Evolutionary conservation across 176 grass and related monocot genomes (phyloP).

Genomic region (Lolium multiflorum): DNA sequence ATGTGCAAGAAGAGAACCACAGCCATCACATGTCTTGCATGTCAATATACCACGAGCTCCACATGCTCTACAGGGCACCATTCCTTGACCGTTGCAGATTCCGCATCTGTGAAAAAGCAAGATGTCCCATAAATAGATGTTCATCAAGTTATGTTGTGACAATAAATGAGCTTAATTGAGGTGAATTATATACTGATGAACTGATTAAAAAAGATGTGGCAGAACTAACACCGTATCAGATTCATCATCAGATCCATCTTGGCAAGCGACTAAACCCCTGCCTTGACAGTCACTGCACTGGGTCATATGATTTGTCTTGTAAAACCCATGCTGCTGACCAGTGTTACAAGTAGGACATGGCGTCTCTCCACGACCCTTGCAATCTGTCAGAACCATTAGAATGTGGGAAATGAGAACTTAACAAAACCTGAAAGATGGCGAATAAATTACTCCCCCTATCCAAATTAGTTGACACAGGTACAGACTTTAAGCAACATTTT

Average conservation of each 20-base stretch:
- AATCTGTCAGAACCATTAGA: slow-evolving; percentile 54
- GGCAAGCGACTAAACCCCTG: slow-evolving; percentile 76
- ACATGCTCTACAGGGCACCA: slow-evolving; percentile 73
- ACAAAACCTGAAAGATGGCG: slow-evolving; percentile 14
- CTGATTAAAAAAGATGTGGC: slow-evolving; percentile 8
- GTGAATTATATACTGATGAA: slow-evolving; percentile 29
- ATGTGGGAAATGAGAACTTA: not conserved
- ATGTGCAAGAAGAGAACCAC: slow-evolving; percentile 70
- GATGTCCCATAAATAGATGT: not conserved
- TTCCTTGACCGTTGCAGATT: slow-evolving; percentile 83
- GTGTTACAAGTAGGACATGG: slow-evolving; percentile 76
- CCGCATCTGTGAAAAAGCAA: slow-evolving; percentile 72
- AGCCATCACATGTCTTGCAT: slow-evolving; percentile 77
- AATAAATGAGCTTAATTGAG: slow-evolving; percentile 6
- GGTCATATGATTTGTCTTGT: no score
- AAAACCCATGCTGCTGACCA: no score
- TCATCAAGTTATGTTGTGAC: slow-evolving; percentile 6
- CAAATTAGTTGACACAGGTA: no score
- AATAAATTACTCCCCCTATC: not conserved
- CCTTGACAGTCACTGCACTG: slow-evolving; percentile 74
- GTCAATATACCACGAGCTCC: slow-evolving; percentile 72
- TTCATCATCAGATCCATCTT: slow-evolving; percentile 70
- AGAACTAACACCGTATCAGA: slow-evolving; percentile 70
- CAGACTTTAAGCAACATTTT: no score
- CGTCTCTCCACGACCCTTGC: slow-evolving; percentile 65